Conservation (phyloP, 2,329 filamentous ascomycete genomes). For the Arthrobotrys pseudoclavata region DNA sequence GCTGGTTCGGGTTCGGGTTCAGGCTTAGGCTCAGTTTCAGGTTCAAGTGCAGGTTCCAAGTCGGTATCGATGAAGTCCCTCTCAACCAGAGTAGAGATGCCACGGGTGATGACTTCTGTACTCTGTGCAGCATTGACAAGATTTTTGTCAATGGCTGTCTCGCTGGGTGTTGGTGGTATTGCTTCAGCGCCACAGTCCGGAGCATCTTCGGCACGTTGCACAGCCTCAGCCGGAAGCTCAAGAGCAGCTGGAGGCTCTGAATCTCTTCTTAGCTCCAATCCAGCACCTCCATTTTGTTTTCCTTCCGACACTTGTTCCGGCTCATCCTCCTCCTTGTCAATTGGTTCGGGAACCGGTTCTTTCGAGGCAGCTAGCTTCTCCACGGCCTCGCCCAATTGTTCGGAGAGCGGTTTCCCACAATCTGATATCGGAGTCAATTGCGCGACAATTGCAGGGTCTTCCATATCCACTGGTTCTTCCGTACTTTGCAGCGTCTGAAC, state of each 20-base stretch:
- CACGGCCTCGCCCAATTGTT: conserved; percentile 38
- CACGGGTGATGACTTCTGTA: background rate
- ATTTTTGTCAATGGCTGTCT: background rate
- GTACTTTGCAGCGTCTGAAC: conserved; percentile 26
- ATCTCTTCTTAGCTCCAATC: background rate
- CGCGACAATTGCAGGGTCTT: conserved; percentile 25
- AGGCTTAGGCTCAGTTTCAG: conserved; percentile 9
- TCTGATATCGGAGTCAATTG: conserved; percentile 55
- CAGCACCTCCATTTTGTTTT: background rate
- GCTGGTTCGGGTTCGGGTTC: background rate
- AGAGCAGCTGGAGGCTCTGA: conserved; percentile 1
- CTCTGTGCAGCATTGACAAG: background rate
- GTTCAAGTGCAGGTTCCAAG: background rate
- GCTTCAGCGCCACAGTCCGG: background rate
- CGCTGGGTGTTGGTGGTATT: no score
- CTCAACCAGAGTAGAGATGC: background rate
- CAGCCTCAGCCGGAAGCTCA: background rate
- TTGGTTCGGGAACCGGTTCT: background rate
- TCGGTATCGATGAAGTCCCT: background rate
- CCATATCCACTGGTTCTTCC: conserved; percentile 1
- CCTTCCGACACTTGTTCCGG: background rate
- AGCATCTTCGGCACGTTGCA: background rate
- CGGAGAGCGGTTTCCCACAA: conserved; percentile 40
- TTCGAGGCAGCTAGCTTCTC: conserved; percentile 25
- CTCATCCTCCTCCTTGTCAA: background rate